A percentile compares a stretch with the other conserved stretches of the same genome.
Conservation (phyloP, 2,329 filamentous ascomycete species). For the Nemania sp. region DNA sequence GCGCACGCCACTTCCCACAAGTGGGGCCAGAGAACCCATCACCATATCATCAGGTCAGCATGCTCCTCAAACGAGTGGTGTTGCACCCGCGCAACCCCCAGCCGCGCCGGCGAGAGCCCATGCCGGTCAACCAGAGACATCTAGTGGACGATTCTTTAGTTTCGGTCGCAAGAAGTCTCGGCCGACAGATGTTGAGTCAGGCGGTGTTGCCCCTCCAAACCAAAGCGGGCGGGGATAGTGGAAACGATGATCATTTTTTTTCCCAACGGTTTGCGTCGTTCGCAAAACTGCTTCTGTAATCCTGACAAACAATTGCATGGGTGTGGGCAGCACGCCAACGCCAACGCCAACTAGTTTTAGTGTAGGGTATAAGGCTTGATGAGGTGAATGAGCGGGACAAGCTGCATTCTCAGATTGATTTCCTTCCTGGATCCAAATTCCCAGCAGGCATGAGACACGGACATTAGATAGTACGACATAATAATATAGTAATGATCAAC, state of each 20-base stretch:
- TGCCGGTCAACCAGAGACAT: constrained; percentile 29
- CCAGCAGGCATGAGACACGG: background rate
- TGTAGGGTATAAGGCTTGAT: background rate
- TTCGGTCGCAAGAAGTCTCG: constrained; percentile 41
- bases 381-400: background rate
- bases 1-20: constrained; percentile 12
- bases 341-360: background rate
- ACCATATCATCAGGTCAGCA: constrained; percentile 19
- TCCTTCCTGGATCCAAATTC: no score
- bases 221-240: constrained; percentile 27
- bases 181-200: constrained; percentile 37
- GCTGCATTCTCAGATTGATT: background rate
- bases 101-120: constrained; percentile 35
- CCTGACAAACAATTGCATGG: constrained; percentile 12
- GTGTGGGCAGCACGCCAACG: background rate
- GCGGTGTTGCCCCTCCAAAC: constrained; percentile 23
- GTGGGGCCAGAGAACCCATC: background rate
- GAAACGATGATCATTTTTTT: background rate
- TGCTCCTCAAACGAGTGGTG: constrained; percentile 33
- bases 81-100: constrained; percentile 24
- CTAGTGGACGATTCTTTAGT: constrained; percentile 38
- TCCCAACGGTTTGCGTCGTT: constrained; percentile 5
- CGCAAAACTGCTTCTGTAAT: constrained; percentile 12
- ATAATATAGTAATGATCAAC: constrained; percentile 1
- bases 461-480: background rate